Percentiles rank a stretch among this genome's conserved stretches.
Evolutionary conservation across 108 stramenopile species (phyloP).

Genomic region (Pseudonitzschia delicatissima): DNA sequence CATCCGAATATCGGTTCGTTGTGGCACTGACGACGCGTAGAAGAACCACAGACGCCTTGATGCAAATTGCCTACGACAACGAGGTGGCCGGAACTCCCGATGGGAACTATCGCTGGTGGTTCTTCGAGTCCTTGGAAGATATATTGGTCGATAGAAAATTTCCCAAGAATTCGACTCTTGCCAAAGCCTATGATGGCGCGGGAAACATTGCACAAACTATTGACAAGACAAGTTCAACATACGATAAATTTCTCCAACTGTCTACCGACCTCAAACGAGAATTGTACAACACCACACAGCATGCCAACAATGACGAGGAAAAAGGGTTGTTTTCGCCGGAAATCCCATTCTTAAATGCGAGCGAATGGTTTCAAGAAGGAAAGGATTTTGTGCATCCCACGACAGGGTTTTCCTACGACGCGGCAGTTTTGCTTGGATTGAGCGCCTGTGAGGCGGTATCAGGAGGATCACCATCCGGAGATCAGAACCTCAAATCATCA

Average conservation of each 20-base stretch:
- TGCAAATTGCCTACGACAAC: background rate
- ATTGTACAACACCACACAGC: background rate
- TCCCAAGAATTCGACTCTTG: conserved; percentile 24
- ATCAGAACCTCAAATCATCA: background rate
- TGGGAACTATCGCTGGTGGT: conserved; percentile 39
- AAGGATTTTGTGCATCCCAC: background rate
- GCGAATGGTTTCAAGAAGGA: background rate
- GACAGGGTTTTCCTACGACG: conserved; percentile 44
- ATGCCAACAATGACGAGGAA: conserved; percentile 23
- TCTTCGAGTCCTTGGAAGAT: conserved; percentile 27
- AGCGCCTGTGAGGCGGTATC: conserved; percentile 28
- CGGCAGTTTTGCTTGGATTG: conserved; percentile 54
- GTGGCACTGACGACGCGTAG: background rate
- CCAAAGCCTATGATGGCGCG: conserved; percentile 34
- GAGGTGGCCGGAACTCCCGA: background rate
- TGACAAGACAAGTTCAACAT: background rate
- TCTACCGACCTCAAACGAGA: conserved; percentile 1
- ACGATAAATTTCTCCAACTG: conserved; percentile 8
- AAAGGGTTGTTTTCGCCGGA: conserved; percentile 8
- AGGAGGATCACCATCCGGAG: background rate
- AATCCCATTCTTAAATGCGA: conserved; percentile 5
- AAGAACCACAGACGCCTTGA: background rate
- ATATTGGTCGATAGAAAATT: conserved; percentile 22
- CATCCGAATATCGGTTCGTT: background rate
- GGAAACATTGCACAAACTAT: conserved; percentile 14